Evolutionary conservation across 768 basidiomycete genomes (phyloP).

Genomic region (Termitomyces sp.): DNA sequence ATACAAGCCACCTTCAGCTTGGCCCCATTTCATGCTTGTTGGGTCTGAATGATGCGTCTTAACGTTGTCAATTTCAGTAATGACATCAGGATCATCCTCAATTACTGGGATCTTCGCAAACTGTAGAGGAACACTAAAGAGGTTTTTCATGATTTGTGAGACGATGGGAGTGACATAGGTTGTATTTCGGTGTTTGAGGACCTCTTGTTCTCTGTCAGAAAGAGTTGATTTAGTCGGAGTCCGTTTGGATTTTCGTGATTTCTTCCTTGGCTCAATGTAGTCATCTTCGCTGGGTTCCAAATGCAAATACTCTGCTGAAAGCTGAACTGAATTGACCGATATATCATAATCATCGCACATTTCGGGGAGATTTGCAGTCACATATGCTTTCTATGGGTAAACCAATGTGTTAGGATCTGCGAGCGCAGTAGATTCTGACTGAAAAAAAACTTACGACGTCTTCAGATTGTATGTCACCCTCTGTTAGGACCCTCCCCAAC

Average conservation of each 20-base stretch:
- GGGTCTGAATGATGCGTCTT: conserved; percentile 32
- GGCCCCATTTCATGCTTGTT: conserved; percentile 30
- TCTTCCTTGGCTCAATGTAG: conserved; percentile 1
- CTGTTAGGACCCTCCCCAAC: conserved; percentile 39
- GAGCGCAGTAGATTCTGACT: not conserved
- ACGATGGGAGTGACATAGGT: conserved; percentile 46
- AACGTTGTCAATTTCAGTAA: conserved; percentile 22
- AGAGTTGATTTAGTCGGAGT: not conserved
- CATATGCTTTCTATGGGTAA: conserved; percentile 38
- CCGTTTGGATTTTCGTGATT: conserved; percentile 9
- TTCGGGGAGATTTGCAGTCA: conserved; percentile 33
- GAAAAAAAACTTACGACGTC: conserved; percentile 37
- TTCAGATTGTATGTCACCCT: conserved; percentile 40
- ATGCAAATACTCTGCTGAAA: conserved; percentile 3
- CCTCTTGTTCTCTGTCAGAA: conserved; percentile 19
- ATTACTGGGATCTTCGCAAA: conserved; percentile 28
- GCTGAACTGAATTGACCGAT: not conserved
- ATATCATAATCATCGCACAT: conserved; percentile 22
- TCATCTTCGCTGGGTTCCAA: conserved; percentile 4
- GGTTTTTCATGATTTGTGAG: conserved; percentile 38
- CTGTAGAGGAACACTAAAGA: conserved; percentile 44
- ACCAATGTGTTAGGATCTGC: not conserved
- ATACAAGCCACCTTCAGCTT: conserved; percentile 30
- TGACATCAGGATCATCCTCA: conserved; percentile 26
- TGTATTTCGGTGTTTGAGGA: conserved; percentile 25